Evolutionary conservation across 495 filamentous ascomycete species (phyloP), one percentile per base, ranked within the genome.

Genomic region (Umbilicaria muhlenbergii): DNA sequence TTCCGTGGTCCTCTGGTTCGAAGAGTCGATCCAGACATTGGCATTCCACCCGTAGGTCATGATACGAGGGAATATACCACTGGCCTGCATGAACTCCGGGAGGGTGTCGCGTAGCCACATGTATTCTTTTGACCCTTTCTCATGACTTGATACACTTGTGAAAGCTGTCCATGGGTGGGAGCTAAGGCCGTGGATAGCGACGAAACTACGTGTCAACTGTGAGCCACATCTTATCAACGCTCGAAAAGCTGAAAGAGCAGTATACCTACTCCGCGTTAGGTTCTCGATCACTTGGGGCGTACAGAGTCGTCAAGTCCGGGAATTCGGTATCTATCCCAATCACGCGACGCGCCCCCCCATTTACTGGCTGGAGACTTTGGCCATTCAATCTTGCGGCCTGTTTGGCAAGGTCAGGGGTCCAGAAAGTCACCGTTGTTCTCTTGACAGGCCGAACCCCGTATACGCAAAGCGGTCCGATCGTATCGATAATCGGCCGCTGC

Each of bases 21-120:
- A 28, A 8, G 24, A 5, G 6, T 42, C 19, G 11, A 42, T 32
- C 45, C 45, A 47, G 15, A 40, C 45, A 31, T 37, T 7, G 1
- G 45, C 45, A 34, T 28, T 28, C 45, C 45, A 48, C 5, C 45
- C 45, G 24, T 37, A 48, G 11, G 39, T 48, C 45, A 48, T 38
- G 19, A 48, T 31, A n/a, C 45, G 34, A 38, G 45, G 45, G 17
- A 32, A 48, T 5, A 43, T 36, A 15, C 40, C 39, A n/a, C 16
- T n/a, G 11, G 11, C 34, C 34, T 48, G 39, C 16, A 48, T 33
- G 7, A 17, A 2, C 34, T 15, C 32, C 11, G 45, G 39, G 5
- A 48, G 31, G 3, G 24, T 36, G 17, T 48, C 39, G 8, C 45
- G 21, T 11, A 36, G 39, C 45, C 45, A 48, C 6, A 31, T n/a